Percentiles rank a stretch among this genome's conserved stretches.
Evolutionary conservation across 495 filamentous ascomycete genomes (phyloP).

Genomic region (Penicillium odoratum): DNA sequence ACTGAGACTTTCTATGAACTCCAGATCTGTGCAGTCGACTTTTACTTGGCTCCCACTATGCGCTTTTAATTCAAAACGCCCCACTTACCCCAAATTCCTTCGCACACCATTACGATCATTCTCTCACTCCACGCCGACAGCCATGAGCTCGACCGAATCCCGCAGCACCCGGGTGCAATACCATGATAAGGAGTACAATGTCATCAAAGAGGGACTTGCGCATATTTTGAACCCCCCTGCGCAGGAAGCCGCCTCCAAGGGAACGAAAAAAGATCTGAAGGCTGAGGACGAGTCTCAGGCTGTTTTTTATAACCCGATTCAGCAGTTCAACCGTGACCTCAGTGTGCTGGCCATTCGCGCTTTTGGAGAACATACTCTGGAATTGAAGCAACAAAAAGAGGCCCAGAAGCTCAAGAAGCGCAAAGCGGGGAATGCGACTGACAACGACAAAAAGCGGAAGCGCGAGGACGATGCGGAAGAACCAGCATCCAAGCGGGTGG

Average conservation of each 20-base stretch:
- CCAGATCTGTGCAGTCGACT: slow-evolving; percentile 3
- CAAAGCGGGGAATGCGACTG: slow-evolving; percentile 33
- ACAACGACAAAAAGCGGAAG: slow-evolving; percentile 54
- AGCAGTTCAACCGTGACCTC: slow-evolving; percentile 96
- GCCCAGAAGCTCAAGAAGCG: slow-evolving; percentile 43
- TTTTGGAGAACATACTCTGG: slow-evolving; percentile 69
- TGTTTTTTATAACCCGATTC: slow-evolving; percentile 98
- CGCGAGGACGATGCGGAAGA: slow-evolving; percentile 30
- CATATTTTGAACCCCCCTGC: slow-evolving; percentile 60
- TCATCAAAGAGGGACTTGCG: slow-evolving; percentile 68
- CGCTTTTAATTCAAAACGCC: slow-evolving; percentile 9
- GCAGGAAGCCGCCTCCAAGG: slow-evolving; percentile 47
- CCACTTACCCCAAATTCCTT: slow-evolving; percentile 3
- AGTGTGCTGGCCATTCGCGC: slow-evolving; percentile 87
- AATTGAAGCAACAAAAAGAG: slow-evolving; percentile 34
- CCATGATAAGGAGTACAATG: slow-evolving; percentile 56
- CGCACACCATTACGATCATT: slow-evolving; percentile 1
- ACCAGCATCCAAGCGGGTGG: slow-evolving; percentile 12
- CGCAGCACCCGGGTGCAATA: slow-evolving; percentile 29
- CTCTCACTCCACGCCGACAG: slow-evolving; percentile 8
- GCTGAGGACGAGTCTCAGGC: slow-evolving; percentile 61
- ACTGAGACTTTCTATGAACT: slow-evolving; percentile 16
- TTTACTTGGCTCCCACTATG: slow-evolving; percentile 13
- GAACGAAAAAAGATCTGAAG: slow-evolving; percentile 41
- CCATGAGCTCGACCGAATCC: slow-evolving; percentile 21